Percentiles rank a stretch among this genome's conserved stretches.
phyloP scores from a whole-genome alignment of 2,329 filamentous ascomycete genomes.

The Arthrobotrys conoides region DNA sequence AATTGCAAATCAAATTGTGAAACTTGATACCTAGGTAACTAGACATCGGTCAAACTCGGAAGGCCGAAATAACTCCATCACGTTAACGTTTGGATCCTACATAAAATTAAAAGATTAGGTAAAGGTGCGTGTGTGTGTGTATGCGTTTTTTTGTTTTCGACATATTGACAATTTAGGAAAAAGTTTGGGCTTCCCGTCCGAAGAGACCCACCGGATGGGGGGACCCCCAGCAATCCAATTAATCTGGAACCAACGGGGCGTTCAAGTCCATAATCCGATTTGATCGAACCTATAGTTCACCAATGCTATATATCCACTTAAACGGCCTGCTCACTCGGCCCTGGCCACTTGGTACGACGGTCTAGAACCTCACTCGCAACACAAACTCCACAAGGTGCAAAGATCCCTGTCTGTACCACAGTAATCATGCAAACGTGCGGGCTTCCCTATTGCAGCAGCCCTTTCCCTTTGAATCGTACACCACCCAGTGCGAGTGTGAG shows the following conservation, averaged over 20 bases:
- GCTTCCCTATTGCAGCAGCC: neutral
- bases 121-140: too few species aligned
- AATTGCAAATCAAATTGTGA: conserved; percentile 35
- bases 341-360: conserved; percentile 39
- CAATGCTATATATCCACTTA: conserved; percentile 39
- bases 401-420: conserved; percentile 52
- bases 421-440: conserved; percentile 47
- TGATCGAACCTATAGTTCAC: conserved; percentile 38
- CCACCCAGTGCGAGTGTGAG: neutral
- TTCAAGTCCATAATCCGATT: conserved; percentile 43
- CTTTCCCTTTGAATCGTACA: conserved; percentile 1
- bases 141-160: too few species aligned
- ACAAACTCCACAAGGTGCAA: conserved; percentile 39
- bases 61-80: neutral
- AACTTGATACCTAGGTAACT: conserved; percentile 27
- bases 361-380: conserved; percentile 59
- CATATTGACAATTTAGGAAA: conserved; percentile 10
- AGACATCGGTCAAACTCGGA: neutral
- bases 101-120: neutral
- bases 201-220: conserved; percentile 24
- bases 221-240: conserved; percentile 30
- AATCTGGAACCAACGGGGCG: conserved; percentile 45
- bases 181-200: conserved; percentile 34
- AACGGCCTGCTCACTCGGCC: neutral
- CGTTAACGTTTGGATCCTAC: neutral